Evolutionary conservation across 805 yeast genomes (phyloP).

Genomic region (Metschnikowia anglica): DNA sequence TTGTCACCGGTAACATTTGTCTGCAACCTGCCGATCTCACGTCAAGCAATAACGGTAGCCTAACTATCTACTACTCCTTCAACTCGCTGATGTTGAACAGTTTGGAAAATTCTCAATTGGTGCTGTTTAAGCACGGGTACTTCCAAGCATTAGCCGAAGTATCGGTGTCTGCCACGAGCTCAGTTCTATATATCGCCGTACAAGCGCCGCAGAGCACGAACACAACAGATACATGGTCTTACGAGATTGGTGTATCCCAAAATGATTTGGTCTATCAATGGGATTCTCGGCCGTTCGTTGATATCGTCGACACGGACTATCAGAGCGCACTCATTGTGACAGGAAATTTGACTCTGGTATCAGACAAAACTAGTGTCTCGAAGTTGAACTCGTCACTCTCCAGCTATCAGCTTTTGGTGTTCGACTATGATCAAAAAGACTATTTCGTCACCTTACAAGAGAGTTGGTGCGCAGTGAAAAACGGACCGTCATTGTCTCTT

Average conservation of each 20-base stretch:
- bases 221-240: slow-evolving; percentile 49
- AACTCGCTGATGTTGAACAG: slow-evolving; percentile 34
- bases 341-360: slow-evolving; percentile 41
- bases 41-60: slow-evolving; percentile 22
- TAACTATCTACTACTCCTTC: slow-evolving; percentile 41
- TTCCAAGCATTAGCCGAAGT: slow-evolving; percentile 41
- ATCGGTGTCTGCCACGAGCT: slow-evolving; percentile 20
- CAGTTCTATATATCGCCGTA: slow-evolving; percentile 37
- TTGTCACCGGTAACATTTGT: slow-evolving; percentile 53
- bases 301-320: slow-evolving; percentile 68
- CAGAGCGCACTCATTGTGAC: slow-evolving; percentile 65
- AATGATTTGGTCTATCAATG: slow-evolving; percentile 65
- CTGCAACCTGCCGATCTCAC: slow-evolving; percentile 28
- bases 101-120: slow-evolving; percentile 31
- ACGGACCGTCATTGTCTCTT: slow-evolving; percentile 44
- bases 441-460: slow-evolving; percentile 41
- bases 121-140: slow-evolving; percentile 34
- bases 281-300: slow-evolving; percentile 57
- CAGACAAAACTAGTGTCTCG: slow-evolving; percentile 4
- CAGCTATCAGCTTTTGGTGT: slow-evolving; percentile 47
- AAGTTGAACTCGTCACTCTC: slow-evolving; percentile 28
- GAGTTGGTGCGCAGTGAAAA: slow-evolving; percentile 72
- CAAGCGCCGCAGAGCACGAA: slow-evolving; percentile 42
- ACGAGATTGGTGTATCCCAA: slow-evolving; percentile 65
- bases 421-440: slow-evolving; percentile 38